A percentile compares a stretch with the other conserved stretches of the same genome.
phyloP scores from a whole-genome alignment of 352 stramenopile genomes.

The Phytophthora sp. region DNA sequence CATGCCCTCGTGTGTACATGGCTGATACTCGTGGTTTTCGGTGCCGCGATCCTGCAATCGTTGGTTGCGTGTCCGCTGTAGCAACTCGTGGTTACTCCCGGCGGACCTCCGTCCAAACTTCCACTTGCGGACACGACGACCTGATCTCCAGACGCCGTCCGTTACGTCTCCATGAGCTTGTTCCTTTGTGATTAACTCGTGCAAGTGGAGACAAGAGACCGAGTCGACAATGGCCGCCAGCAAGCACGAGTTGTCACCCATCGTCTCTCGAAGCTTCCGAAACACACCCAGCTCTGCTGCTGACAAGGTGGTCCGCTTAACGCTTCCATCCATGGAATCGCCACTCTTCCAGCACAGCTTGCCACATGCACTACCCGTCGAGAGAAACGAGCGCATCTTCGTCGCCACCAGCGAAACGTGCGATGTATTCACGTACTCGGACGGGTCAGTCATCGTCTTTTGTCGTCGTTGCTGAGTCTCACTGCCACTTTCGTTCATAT shows the following conservation, averaged over 20 bases:
- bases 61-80: constrained; percentile 72
- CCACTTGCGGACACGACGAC: constrained; percentile 39
- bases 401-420: constrained; percentile 45
- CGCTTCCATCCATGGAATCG: not conserved
- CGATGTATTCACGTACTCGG: constrained; percentile 64
- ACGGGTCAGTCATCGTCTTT: constrained; percentile 31
- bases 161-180: not conserved
- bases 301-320: not conserved
- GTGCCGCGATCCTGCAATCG: constrained; percentile 62
- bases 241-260: constrained; percentile 73
- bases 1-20: constrained; percentile 73
- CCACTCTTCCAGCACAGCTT: constrained; percentile 45
- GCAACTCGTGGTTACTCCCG: constrained; percentile 60
- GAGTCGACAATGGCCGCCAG: constrained; percentile 58
- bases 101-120: constrained; percentile 44
- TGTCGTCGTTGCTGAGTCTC: not conserved
- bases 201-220: constrained; percentile 48
- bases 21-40: constrained; percentile 72
- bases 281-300: constrained; percentile 53
- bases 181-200: constrained; percentile 50
- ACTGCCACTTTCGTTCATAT: not conserved
- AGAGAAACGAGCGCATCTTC: constrained; percentile 54
- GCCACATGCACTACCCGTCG: constrained; percentile 34
- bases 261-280: constrained; percentile 56
- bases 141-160: constrained; percentile 9